Evolutionary conservation across 768 basidiomycete species (phyloP), one percentile per base, ranked within the genome.

Genomic region (Polyporus arcularius): DNA sequence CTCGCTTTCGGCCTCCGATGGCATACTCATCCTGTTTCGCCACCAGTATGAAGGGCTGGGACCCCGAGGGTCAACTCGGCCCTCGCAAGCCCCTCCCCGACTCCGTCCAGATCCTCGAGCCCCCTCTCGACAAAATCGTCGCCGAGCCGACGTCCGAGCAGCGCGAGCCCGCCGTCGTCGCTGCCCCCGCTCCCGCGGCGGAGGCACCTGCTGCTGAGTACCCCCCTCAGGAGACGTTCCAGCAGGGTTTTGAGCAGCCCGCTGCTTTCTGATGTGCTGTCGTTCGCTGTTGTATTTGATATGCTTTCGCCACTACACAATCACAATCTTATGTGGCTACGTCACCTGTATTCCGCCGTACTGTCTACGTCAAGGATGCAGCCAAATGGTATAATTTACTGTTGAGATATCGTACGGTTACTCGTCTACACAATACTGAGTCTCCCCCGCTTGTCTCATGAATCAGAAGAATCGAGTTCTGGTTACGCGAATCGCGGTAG

Each of bases 1-100:
- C 52, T 18, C 11, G 52, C 26, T 35, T 39, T 2, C 21, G 8
- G 7, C 12, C 21, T n/a, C 6, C 14, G 21, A 4, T 32, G 8
- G 6, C 42, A 18, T 30, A 48, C 53, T 31, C 4, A 48, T 31
- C 62, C 75, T 47, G 70, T 26, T 12, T 59, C 53, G 35, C 43
- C 28, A 64, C 48, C 68, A 96, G 95, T 78, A 99, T 99, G 97
- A 96, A 96, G 79, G 92, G 89, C 53, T 89, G 82, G 75, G 97
- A 99, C 76, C 94, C 95, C 41, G 90, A 95, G 72, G 97, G 97
- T 62, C 84, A 85, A 61, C 77, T 82, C 48, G 97, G 97, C 48
- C 97, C 96, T 70, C 83, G 83, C 77, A 94, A 93, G 76, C 94
- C 95, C 65, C 89, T 98, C 53, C 97, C 97, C 55, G 97, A 98